Evolutionary conservation across 768 basidiomycete genomes (phyloP).

Genomic region (Suillus americanus): DNA sequence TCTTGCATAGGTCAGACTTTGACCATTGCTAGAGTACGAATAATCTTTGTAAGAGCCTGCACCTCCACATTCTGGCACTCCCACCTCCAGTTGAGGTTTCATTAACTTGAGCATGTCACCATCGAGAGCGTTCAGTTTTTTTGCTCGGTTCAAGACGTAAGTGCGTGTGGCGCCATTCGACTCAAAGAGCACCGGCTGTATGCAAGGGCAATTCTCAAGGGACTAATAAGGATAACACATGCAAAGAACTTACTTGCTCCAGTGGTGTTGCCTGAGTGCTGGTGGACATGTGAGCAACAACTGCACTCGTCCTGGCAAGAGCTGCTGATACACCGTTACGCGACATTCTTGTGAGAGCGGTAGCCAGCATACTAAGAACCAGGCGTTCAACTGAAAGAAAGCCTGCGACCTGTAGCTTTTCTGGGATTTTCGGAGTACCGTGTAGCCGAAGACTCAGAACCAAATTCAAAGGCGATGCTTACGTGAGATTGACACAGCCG

Average conservation of each 20-base stretch:
- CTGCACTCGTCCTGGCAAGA: conserved; percentile 29
- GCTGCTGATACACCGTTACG: conserved; percentile 26
- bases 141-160: conserved; percentile 78
- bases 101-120: conserved; percentile 73
- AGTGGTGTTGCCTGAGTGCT: conserved; percentile 10
- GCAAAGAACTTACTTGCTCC: conserved; percentile 24
- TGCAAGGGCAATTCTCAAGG: conserved; percentile 17
- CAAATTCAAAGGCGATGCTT: neutral
- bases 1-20: conserved; percentile 63
- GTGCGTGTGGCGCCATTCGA: conserved; percentile 61
- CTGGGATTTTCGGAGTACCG: conserved; percentile 2
- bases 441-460: neutral
- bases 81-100: conserved; percentile 73
- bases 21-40: conserved; percentile 63
- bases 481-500: neutral
- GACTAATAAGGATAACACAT: neutral
- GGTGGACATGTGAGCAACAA: conserved; percentile 38
- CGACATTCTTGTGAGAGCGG: conserved; percentile 29
- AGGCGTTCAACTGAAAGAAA: neutral
- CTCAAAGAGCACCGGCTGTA: conserved; percentile 62
- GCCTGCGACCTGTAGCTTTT: neutral
- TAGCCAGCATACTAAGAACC: conserved; percentile 24
- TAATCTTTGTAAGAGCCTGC: conserved; percentile 11
- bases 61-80: conserved; percentile 16
- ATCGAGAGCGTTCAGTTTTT: conserved; percentile 82